phyloP scores from a whole-genome alignment of 163 green algal species.

The Trebouxiophyceae sp. region DNA sequence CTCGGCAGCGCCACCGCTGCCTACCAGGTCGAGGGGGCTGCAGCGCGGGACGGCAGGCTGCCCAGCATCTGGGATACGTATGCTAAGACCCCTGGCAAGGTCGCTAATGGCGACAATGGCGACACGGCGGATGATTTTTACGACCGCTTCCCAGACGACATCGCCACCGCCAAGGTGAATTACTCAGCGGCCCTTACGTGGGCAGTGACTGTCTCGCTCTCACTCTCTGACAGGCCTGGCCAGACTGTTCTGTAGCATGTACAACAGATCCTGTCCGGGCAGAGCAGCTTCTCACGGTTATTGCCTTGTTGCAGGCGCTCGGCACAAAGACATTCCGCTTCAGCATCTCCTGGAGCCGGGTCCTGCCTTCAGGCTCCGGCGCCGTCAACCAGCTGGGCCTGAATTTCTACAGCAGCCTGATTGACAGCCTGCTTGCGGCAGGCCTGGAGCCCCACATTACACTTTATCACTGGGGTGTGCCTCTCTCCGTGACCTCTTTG shows the following conservation, averaged over 20 bases:
- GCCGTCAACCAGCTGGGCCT: constrained; percentile 2
- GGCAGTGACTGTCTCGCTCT: too few relatives aligned
- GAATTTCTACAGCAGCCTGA: constrained; percentile 46
- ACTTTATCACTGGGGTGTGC: constrained; percentile 34
- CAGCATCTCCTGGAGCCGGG: constrained; percentile 49
- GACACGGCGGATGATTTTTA: constrained; percentile 55
- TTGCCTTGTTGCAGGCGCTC: constrained; percentile 30
- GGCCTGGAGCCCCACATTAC: constrained; percentile 48
- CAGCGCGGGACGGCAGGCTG: constrained; percentile 24
- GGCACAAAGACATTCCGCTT: constrained; percentile 53
- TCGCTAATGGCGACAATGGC: constrained; percentile 25
- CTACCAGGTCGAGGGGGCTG: constrained; percentile 29
- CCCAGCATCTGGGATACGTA: constrained; percentile 49
- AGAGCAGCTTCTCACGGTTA: too few relatives aligned
- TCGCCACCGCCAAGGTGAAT: constrained; percentile 48
- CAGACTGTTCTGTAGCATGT: too few relatives aligned
- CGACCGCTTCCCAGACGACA: constrained; percentile 43
- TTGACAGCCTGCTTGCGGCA: constrained; percentile 36
- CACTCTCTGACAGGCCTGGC: too few relatives aligned
- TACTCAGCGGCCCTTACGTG: too few relatives aligned
- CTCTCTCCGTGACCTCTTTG: background rate
- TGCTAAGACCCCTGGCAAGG: constrained; percentile 33
- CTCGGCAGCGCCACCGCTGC: too few relatives aligned
- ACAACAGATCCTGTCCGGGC: too few relatives aligned
- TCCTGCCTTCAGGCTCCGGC: constrained; percentile 32